phyloP scores from a whole-genome alignment of 306 rosid genomes.

The Cicer judaicum region DNA sequence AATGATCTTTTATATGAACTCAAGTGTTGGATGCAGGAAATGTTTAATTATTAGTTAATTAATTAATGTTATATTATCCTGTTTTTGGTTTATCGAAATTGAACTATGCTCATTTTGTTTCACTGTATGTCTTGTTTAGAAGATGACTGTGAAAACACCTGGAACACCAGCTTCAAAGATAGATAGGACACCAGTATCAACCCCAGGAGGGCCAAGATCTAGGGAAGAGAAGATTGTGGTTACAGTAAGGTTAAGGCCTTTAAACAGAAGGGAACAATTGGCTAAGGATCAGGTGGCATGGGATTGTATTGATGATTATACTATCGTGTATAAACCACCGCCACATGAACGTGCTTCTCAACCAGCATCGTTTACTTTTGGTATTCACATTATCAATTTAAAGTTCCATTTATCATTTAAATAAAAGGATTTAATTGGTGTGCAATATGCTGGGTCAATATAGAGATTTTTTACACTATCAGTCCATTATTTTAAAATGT shows the following conservation, averaged over 20 bases:
- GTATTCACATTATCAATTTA: conserved; percentile 50
- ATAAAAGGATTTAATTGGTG: too few relatives aligned
- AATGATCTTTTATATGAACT: not conserved
- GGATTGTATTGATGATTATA: conserved; percentile 83
- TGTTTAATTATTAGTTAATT: not conserved
- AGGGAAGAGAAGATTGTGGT: conserved; percentile 97
- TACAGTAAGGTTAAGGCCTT: conserved; percentile 89
- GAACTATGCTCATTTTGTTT: not conserved
- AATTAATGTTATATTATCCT: not conserved
- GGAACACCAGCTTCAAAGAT: conserved; percentile 92
- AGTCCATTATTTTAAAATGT: too few relatives aligned
- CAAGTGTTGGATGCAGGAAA: not conserved
- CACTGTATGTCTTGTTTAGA: conserved; percentile 39
- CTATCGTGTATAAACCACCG: conserved; percentile 72
- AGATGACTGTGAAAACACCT: conserved; percentile 85
- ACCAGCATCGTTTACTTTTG: conserved; percentile 78
- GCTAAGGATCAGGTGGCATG: conserved; percentile 96
- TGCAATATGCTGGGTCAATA: too few relatives aligned
- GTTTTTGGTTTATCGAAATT: not conserved
- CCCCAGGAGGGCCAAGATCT: conserved; percentile 79
- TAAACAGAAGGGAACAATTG: conserved; percentile 83
- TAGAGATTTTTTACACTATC: too few relatives aligned
- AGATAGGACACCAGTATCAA: conserved; percentile 82
- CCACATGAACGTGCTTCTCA: conserved; percentile 72
- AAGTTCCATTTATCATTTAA: conserved; percentile 1